Base-by-base conservation (phyloP, 2,329 filamentous ascomycete species). In the Stachybotrys elegans region DNA sequence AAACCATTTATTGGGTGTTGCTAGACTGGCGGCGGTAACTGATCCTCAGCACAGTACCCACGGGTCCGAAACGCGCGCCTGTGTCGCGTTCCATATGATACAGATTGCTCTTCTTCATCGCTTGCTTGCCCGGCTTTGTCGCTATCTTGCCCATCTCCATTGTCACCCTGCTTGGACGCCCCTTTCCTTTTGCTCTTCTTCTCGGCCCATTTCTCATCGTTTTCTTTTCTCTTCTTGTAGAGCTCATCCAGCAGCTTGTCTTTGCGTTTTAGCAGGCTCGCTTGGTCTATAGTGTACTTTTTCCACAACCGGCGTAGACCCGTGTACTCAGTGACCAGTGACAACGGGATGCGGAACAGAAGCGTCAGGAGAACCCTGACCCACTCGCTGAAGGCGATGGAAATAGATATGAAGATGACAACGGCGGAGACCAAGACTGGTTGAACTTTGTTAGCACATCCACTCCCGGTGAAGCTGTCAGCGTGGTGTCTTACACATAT, bases 321-420 rank as follows among this genome's bases (percentile, higher is more conserved):
- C 6, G 20, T 37, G 34, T 17, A 37, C 6, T 37, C 34, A 19
- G 34, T 19, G 12, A 21, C 34, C n/a, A 17, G 16, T 20, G 16
- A 13, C 6, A 37, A 19, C 5, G 34, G 34, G 13, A 37, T 37
- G 5, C 19, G 34, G 34, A 37, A 37, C 6, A 19, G n/a, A 16
- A 37, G 34, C 7, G 34, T 37, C 39, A 29, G 8, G 22, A 41
- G 6, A 5, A 29, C 39, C 4, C 39, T 22, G 9, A 29, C 39
- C 39, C 39, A 41, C 12, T 7, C 7, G 22, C 39, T 41, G 25
- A 41, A 41, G 22, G 39, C 39, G 39, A 41, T 25, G n/a, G 22
- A 16, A 5, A 41, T 22, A 12, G 39, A 27, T 5, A 41, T 12
- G 5, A 21, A 16, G 31, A 41, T 29, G 11, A 41, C 39, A 19